Percentiles rank a stretch among this genome's conserved stretches.
Evolutionary conservation across 1,139 yeast species (phyloP).

Genomic region (Debaryomyces psychrophilus): DNA sequence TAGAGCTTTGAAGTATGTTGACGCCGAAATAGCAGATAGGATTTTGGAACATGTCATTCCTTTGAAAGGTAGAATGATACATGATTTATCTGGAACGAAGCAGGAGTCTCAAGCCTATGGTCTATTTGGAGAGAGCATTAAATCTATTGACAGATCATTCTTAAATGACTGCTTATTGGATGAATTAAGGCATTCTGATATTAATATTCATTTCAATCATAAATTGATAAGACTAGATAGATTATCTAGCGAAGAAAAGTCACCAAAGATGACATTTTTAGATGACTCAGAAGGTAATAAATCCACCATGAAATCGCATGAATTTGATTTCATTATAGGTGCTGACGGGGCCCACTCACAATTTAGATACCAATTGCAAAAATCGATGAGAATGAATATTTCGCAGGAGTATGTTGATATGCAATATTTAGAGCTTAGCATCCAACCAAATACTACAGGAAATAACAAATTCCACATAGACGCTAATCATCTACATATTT

Average conservation of each 20-base stretch:
- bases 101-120: conserved; percentile 79
- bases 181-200: conserved; percentile 50
- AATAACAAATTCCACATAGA: conserved; percentile 51
- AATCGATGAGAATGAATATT: conserved; percentile 67
- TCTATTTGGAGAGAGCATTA: conserved; percentile 79
- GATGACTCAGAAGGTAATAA: conserved; percentile 17
- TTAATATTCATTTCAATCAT: conserved; percentile 57
- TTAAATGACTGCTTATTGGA: conserved; percentile 67
- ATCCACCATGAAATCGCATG: conserved; percentile 22
- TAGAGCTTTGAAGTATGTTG: conserved; percentile 64
- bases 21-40: conserved; percentile 56
- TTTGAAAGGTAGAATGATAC: conserved; percentile 90
- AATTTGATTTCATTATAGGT: conserved; percentile 69
- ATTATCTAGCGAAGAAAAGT: conserved; percentile 23
- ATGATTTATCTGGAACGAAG: conserved; percentile 60
- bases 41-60: conserved; percentile 71
- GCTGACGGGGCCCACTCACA: conserved; percentile 87
- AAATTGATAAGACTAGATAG: conserved; percentile 50
- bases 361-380: conserved; percentile 71
- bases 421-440: conserved; percentile 78
- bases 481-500: conserved; percentile 83
- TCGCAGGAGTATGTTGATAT: conserved; percentile 81
- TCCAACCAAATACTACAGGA: conserved; percentile 53
- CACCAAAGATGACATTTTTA: conserved; percentile 31
- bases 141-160: conserved; percentile 77